A percentile compares a stretch with the other conserved stretches of the same genome.
Evolutionary conservation across 1,284 basidiomycete genomes (phyloP).

Genomic region (Ceratobasidium papillatum): DNA sequence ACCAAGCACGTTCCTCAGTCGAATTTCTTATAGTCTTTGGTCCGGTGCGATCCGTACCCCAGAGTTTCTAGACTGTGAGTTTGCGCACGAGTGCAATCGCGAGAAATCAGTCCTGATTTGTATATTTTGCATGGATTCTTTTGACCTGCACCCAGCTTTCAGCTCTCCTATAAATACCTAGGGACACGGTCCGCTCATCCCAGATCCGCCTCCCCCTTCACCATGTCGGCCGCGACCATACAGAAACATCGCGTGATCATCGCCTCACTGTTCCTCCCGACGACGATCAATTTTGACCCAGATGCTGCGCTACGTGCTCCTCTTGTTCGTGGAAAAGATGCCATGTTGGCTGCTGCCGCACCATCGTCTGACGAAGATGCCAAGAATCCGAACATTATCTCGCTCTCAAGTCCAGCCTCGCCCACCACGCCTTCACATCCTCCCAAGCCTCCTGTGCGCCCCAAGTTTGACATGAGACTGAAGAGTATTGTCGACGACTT

Average conservation of each 20-base stretch:
- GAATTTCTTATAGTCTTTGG: constrained; percentile 3
- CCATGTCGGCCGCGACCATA: constrained; percentile 41
- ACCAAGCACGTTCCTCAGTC: neutral
- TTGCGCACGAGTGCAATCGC: constrained; percentile 19
- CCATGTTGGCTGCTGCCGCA: constrained; percentile 25
- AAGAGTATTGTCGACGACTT: constrained; percentile 81
- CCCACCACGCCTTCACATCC: neutral
- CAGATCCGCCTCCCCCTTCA: neutral
- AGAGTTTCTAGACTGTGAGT: neutral
- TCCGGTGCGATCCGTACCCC: constrained; percentile 32
- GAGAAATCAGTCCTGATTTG: constrained; percentile 36
- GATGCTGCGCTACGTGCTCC: constrained; percentile 23
- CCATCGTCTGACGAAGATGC: constrained; percentile 19
- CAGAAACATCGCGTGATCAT: constrained; percentile 72
- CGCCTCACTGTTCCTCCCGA: constrained; percentile 80
- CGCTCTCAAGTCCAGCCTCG: constrained; percentile 20
- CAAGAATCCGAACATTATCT: neutral
- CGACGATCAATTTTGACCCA: constrained; percentile 58
- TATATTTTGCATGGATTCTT: constrained; percentile 11
- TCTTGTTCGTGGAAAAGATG: constrained; percentile 15
- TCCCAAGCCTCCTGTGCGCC: constrained; percentile 3
- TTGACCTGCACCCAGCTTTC: neutral
- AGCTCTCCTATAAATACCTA: constrained; percentile 27
- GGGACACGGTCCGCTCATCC: neutral
- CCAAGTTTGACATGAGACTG: constrained; percentile 47